A percentile compares a stretch with the other conserved stretches of the same genome.
These are phyloP conservation scores for Aegilops sharonensis DNA, from an alignment of 176 grass and related monocot species.

Conservation along the genomic window DNA sequence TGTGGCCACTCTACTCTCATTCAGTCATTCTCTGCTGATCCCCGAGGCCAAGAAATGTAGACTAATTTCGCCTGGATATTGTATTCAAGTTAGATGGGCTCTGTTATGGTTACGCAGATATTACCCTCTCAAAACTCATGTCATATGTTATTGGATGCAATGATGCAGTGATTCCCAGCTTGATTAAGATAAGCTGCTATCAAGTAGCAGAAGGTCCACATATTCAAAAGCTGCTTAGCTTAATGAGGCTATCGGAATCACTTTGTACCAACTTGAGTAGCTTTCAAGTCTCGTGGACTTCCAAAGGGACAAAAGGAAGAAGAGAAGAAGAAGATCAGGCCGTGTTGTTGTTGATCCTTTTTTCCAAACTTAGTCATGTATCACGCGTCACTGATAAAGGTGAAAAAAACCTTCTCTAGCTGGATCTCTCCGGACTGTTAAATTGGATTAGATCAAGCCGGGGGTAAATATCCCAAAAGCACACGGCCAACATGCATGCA, in stretches of 20 bases:
- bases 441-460: background rate
- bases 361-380: background rate
- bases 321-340: background rate
- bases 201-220: background rate
- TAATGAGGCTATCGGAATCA: background rate
- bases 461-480: background rate
- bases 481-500: background rate
- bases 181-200: background rate
- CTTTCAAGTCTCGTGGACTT: constrained; percentile 21
- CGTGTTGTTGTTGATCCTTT: background rate
- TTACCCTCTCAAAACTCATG: background rate
- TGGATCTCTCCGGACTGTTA: background rate
- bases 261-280: constrained; percentile 6
- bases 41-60: background rate
- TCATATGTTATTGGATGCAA: background rate
- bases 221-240: background rate
- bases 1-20: background rate
- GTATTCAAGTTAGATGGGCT: too few relatives aligned
- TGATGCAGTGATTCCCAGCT: background rate
- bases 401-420: background rate
- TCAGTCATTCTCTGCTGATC: background rate
- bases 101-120: background rate
- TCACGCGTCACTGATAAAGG: background rate
- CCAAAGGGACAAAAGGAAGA: background rate
- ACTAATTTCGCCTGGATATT: background rate